Evolutionary conservation across 1,284 basidiomycete species (phyloP), one percentile per base, ranked within the genome.

Genomic region (Tilletia horrida): DNA sequence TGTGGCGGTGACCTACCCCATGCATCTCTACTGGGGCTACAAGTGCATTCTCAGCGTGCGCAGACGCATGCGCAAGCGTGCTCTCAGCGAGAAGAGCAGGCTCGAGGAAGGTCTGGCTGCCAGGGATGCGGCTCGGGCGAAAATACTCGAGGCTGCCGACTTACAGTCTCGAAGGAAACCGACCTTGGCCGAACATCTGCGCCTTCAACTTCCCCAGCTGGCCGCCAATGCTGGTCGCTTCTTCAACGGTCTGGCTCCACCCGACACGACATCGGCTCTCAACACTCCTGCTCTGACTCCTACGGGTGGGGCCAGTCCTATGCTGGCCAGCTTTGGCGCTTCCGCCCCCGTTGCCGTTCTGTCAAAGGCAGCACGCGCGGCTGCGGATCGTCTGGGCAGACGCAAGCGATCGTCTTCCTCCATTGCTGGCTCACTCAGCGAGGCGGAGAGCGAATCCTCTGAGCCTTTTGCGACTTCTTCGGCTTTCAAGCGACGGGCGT

Each of bases 21-120:
- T 81, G 80, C 80, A 81, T 62, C 63, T 78, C 3, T 76, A 76
- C 66, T 81, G 80, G 80, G 77, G 76, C 3, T 79, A 77, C 74
- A 81, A 81, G 70, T 76, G 75, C 63, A 71, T 81, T 44, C 72
- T 73, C 63, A 74, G 75, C 35, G 69, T 81, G 11, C 72, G 72
- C 16, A 71, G 77, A 9, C 69, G 80, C n/a, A 77, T 78, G 75
- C 57, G 66, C 65, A 81, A 78, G 72, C 72, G 75, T 35, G 73
- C 69, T 62, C 67, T 73, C 69, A 68, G 21, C 61, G 64, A 48
- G 47, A 70, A 48, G 47, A 25, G 14, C 9, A 11, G n/a, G 61
- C 61, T 62, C 42, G 61, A 62, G 21, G 29, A 42, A 27, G 23
- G 47, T 31, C 23, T 25, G 52, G 52, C 52, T 14, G 25, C 50